Conservation (phyloP, 805 yeast species). For the Yarrowia deformans region DNA sequence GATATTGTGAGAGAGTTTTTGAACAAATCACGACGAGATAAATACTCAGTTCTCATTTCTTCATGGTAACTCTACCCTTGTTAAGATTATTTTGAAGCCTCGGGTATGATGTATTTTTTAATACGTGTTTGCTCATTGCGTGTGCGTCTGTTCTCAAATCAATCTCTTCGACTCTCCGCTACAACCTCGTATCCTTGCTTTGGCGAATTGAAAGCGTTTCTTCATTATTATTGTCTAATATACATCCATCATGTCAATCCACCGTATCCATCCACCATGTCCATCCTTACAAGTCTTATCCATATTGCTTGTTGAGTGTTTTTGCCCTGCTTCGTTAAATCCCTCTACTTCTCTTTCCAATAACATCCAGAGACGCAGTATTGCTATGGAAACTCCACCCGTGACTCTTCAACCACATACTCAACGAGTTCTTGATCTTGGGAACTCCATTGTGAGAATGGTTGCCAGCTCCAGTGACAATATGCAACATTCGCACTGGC, state of each 20-base stretch:
- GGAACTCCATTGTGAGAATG: slow-evolving; percentile 42
- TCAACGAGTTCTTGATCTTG: slow-evolving; percentile 41
- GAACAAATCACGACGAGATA: no score
- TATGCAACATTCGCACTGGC: background rate
- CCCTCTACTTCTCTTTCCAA: background rate
- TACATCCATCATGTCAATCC: background rate
- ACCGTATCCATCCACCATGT: background rate
- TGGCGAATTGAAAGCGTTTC: no score
- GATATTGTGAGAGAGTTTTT: background rate
- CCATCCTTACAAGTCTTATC: background rate
- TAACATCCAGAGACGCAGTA: slow-evolving; percentile 14
- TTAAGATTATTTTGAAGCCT: no score
- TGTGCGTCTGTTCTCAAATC: no score
- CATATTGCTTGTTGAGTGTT: background rate
- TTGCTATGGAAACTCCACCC: slow-evolving; percentile 33
- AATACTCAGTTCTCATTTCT: no score
- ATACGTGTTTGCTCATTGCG: no score
- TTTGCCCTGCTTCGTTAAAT: background rate
- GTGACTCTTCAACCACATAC: slow-evolving; percentile 36
- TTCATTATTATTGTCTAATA: background rate
- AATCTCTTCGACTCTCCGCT: no score
- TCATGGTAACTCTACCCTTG: no score
- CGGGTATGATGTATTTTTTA: no score
- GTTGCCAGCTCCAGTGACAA: slow-evolving; percentile 43
- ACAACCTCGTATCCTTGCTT: no score